Percentiles rank a stretch among this genome's conserved stretches.
Conservation (phyloP, 2,329 filamentous ascomycete genomes). For the Chaetomiaceae sp. region DNA sequence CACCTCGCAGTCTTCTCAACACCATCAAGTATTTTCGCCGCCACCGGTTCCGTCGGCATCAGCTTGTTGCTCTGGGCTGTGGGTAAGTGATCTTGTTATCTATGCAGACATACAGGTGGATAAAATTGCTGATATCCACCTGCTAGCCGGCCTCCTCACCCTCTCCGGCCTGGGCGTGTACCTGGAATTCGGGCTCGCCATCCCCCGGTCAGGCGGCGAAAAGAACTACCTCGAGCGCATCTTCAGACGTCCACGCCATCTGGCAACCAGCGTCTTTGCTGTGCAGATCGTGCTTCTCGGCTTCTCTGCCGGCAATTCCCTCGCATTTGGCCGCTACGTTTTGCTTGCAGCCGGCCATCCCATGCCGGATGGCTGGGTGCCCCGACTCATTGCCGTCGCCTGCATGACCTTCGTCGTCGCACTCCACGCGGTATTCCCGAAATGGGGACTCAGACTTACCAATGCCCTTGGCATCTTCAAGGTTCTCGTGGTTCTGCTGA, state of each 20-base stretch:
- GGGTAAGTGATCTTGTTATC: slow-evolving; percentile 9
- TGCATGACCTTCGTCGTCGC: slow-evolving; percentile 50
- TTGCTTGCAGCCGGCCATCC: slow-evolving; percentile 36
- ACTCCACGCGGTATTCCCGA: slow-evolving; percentile 49
- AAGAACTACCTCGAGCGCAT: slow-evolving; percentile 63
- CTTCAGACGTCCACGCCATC: slow-evolving; percentile 53
- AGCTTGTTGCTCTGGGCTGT: slow-evolving; percentile 35
- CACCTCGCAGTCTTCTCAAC: slow-evolving; percentile 44
- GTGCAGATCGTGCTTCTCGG: slow-evolving; percentile 58
- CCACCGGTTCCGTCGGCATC: slow-evolving; percentile 51
- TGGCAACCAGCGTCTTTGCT: slow-evolving; percentile 55
- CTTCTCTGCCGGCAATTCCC: slow-evolving; percentile 54
- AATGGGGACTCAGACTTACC: slow-evolving; percentile 54
- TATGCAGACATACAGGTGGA: no score
- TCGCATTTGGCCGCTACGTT: slow-evolving; percentile 56
- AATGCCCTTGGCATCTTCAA: slow-evolving; percentile 58
- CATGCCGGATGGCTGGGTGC: slow-evolving; percentile 48
- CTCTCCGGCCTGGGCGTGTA: slow-evolving; percentile 57
- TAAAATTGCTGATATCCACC: not conserved
- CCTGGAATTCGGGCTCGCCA: slow-evolving; percentile 60
- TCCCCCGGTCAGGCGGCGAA: slow-evolving; percentile 59
- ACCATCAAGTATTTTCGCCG: slow-evolving; percentile 47
- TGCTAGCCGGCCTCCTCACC: slow-evolving; percentile 42
- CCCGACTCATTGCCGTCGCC: slow-evolving; percentile 50
- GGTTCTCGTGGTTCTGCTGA: slow-evolving; percentile 53